phyloP scores from a whole-genome alignment of 2,329 filamentous ascomycete species.

The Cladophialophora yegresii region DNA sequence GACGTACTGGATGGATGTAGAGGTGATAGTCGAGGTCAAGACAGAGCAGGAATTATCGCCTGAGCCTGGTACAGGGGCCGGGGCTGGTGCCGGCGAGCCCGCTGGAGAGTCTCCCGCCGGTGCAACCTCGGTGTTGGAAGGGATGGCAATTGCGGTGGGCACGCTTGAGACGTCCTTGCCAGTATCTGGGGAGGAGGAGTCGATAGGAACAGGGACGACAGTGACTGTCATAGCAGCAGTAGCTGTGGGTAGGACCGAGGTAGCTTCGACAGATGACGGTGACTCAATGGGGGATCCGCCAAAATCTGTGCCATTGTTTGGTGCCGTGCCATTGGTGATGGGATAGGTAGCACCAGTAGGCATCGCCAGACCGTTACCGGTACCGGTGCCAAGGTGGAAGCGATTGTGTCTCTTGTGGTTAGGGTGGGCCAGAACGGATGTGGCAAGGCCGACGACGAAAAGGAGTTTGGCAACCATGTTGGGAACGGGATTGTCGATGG shows the following conservation, averaged over 20 bases:
- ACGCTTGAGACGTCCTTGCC: constrained; percentile 21
- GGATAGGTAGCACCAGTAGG: constrained; percentile 25
- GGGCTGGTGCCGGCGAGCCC: background rate
- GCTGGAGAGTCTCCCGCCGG: constrained; percentile 1
- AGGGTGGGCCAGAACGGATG: constrained; percentile 33
- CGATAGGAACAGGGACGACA: constrained; percentile 24
- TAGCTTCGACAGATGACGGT: constrained; percentile 13
- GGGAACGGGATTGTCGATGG: constrained; percentile 15
- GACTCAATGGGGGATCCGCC: constrained; percentile 25
- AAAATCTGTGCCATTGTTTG: constrained; percentile 24
- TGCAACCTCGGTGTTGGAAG: constrained; percentile 6
- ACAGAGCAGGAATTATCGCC: constrained; percentile 23
- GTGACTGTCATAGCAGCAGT: constrained; percentile 30
- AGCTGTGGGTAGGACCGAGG: constrained; percentile 9
- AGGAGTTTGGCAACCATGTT: constrained; percentile 36
- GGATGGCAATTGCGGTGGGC: background rate
- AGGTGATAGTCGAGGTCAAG: constrained; percentile 34
- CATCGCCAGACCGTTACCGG: constrained; percentile 23
- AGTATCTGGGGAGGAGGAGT: constrained; percentile 14
- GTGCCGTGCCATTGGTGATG: constrained; percentile 27
- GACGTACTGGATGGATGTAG: constrained; percentile 36
- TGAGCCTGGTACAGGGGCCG: background rate
- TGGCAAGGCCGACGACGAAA: constrained; percentile 33
- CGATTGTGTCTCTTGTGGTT: constrained; percentile 31
- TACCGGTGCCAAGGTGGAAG: constrained; percentile 31